Evolutionary conservation across 345 rosid species (phyloP), one percentile per base, ranked within the genome.

Genomic region (Kernera saxatilis): DNA sequence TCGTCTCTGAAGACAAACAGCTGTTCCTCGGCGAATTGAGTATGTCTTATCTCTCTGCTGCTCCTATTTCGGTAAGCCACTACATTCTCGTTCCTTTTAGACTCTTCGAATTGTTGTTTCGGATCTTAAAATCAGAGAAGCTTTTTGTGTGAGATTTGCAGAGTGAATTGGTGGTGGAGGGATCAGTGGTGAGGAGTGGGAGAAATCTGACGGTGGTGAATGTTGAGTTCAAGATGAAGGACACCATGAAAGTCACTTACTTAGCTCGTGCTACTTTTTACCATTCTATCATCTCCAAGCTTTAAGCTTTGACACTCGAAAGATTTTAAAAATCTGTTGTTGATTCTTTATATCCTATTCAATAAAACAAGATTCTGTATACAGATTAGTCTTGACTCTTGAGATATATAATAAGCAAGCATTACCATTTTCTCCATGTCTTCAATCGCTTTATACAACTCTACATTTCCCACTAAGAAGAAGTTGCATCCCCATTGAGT

Each of bases 21-120:
- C 67, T 87, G 30, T 85, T 88, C 46, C 87, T 85, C 4, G 95
- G 93, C 49, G 93, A 88, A 85, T 64, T 91, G 81, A 69, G 82
- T 77, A 76, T 81, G 49, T 83, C 93, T 55, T 86, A 85, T 71
- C 94, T 88, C 69, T 84, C 87, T 25, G 76, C 88, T 52, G 90
- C 88, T 13, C 72, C 80, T n/a, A n/a, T 54, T n/a, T 44, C 43
- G 66, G 79, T 75, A 45, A 69, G 74, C 39, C 30, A 14, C 46
- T 10, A 23, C 45, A 6, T 64, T 63, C 21, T 46, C 23, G 6
- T 50, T 2, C 15, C n/a, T 64, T 64, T 4, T 17, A 8, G 11
- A 7, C 8, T 17, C n/a, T 21, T 59, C 10, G 10, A 17, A 40
- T 10, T 18, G 56, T 7, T 1, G 39, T 21, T 3, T 50, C 6